Base-by-base conservation (phyloP, 371 early-diverging fungal genomes). In the Mucor saturninus region DNA sequence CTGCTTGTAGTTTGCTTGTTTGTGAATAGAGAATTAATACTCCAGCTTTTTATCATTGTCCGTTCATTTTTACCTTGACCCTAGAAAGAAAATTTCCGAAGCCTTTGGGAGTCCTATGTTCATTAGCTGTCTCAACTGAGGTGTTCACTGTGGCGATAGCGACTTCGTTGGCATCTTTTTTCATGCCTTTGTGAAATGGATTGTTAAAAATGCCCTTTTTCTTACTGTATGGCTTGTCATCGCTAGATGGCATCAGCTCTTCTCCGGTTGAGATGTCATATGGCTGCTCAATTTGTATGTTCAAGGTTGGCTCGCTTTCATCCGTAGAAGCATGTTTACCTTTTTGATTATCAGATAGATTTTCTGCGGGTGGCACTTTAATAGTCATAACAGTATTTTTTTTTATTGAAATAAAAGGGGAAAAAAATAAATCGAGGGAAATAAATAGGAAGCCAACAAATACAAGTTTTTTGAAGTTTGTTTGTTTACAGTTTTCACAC, bases 41-140 rank as follows among this genome's bases (percentile, higher is more conserved):
- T 15, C 5, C 15, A n/a, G 1, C 3, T 46, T 21, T 46, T 7
- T 21, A 21, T 30, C 13, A 13, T 10, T 6, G 4, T 30, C 2
- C 13, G 5, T 50, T 11, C 4, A 26, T 50, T 30, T 13, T 50
- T 50, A 50, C 50, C 30, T 50, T 50, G 10, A 50, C 50, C 30
- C 31, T 63, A 8, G 56, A 46, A 35, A 55, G 56, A 39, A 63
- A 26, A 35, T 63, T 56, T 5, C 63, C 63, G 38, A 63, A 42
- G n/a, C 63, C 56, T 50, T 63, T 63, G 8, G 56, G 21, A 21
- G 49, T 49, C 26, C 56, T 63, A 14, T 56, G 48, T 31, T 63
- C 63, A 45, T 14, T 21, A 52, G 35, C 28, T 9, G 58, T 42
- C n/a, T 13, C 26, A 14, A 38, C 54, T 5, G 50, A 29, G 40